These are phyloP conservation scores for Trichoderma asperelloides DNA, from an alignment of 495 filamentous ascomycete species.

Conservation along the genomic window DNA sequence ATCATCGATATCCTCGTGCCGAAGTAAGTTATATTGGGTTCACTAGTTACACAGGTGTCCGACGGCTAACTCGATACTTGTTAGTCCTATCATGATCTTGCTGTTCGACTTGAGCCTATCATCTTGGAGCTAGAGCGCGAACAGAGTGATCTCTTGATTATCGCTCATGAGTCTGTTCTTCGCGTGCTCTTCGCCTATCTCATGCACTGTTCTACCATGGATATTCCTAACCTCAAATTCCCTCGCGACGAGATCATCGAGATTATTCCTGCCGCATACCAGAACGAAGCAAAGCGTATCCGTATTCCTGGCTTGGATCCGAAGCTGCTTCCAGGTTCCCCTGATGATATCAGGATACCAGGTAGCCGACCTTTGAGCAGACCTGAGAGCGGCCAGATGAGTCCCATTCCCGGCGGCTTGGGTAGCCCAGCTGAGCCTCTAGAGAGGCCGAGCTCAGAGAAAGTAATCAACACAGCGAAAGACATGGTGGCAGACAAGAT, in stretches of 20 bases:
- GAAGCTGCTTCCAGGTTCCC: conserved; percentile 51
- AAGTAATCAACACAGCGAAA: conserved; percentile 35
- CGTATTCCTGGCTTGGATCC: conserved; percentile 45
- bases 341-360: conserved; percentile 76
- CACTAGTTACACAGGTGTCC: not conserved
- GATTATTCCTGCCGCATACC: conserved; percentile 95
- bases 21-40: conserved; percentile 50
- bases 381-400: conserved; percentile 17
- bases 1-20: conserved; percentile 90
- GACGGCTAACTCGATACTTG: conserved; percentile 9
- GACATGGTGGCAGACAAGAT: conserved; percentile 39
- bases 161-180: conserved; percentile 94
- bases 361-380: conserved; percentile 9
- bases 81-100: conserved; percentile 95
- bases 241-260: conserved; percentile 96
- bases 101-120: conserved; percentile 95
- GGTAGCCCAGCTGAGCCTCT: conserved; percentile 26
- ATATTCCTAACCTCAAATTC: conserved; percentile 90
- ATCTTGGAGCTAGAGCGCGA: conserved; percentile 97
- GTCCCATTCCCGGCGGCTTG: conserved; percentile 25
- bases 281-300: conserved; percentile 87
- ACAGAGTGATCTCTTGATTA: conserved; percentile 92
- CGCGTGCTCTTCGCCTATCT: conserved; percentile 95
- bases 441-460: conserved; percentile 29
- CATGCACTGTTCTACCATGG: conserved; percentile 95